Conservation (phyloP, 805 yeast species). For the Yueomyces sp. region DNA sequence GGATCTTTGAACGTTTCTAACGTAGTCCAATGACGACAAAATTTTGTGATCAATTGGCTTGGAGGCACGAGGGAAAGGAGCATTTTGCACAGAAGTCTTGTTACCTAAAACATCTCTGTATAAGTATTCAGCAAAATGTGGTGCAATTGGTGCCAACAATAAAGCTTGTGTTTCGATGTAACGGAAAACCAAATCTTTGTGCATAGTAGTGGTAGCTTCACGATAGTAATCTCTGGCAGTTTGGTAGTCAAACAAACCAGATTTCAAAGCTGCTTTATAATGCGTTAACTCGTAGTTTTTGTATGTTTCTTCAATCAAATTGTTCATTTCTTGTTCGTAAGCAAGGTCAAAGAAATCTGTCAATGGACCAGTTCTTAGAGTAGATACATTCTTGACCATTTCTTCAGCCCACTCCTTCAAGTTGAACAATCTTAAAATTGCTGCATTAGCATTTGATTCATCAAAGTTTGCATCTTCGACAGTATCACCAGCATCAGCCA, state of each 20-base stretch:
- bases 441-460: constrained; percentile 93
- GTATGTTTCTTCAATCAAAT: constrained; percentile 59
- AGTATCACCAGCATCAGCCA: constrained; percentile 97
- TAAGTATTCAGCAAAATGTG: constrained; percentile 86
- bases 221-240: constrained; percentile 93
- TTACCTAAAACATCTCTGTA: constrained; percentile 72
- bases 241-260: constrained; percentile 88
- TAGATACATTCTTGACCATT: constrained; percentile 35
- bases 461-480: constrained; percentile 97
- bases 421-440: constrained; percentile 82
- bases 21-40: constrained; percentile 62
- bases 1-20: constrained; percentile 64
- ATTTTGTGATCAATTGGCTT: constrained; percentile 49
- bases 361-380: constrained; percentile 40
- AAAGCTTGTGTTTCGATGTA: constrained; percentile 82
- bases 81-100: constrained; percentile 52
- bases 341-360: constrained; percentile 71
- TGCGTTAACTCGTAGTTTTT: constrained; percentile 58
- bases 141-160: constrained; percentile 82
- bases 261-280: constrained; percentile 81
- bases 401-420: constrained; percentile 95
- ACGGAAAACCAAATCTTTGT: constrained; percentile 62
- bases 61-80: constrained; percentile 68
- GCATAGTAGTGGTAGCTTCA: constrained; percentile 63
- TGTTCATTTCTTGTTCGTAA: constrained; percentile 88